Evolutionary conservation across 768 basidiomycete genomes (phyloP), one percentile per base, ranked within the genome.

Genomic region (Infundibulicybe gibba): DNA sequence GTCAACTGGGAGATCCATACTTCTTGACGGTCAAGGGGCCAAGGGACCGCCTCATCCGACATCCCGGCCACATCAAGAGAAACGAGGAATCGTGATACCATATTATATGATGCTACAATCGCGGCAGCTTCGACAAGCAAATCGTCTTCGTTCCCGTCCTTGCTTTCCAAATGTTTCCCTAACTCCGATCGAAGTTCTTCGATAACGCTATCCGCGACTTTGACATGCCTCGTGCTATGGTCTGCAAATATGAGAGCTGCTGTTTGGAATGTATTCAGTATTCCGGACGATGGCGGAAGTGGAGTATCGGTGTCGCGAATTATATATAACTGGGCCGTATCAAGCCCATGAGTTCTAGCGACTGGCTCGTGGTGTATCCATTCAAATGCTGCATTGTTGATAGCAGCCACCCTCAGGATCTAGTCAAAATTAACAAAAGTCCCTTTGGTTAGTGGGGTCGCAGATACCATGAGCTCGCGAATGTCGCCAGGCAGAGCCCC

Each of bases 1-100:
- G 37, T 32, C 12, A 25, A 8, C 17, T 20, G 30, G 39, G 6
- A 3, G 15, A 35, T 14, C 35, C 54, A 48, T 49, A 74, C 76
- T 62, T 77, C 75, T 47, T 67, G 63, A 38, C 64, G 65, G 19
- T 77, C 69, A 19, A 75, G 50, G n/a, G 76, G 77, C 76, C 77
- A 80, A 8, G 77, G 74, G 5, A 77, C 73, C 11, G 60, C 55
- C 15, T 62, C 57, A 38, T 77, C 71, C 0, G 72, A 69, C 51
- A 72, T 61, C 8, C 82, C 81, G n/a, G 72, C 78, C 1, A 86
- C 78, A 52, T 86, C 82, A 11, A 79, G 69, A 0, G 81, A 71
- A 11, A 83, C 65, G 25, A 86, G 66, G 53, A 85, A 77, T n/a
- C 84, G 70, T 15, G 81, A 83, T 6, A 86, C 83, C 78, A 85